Conservation (phyloP, 176 grass and related monocot genomes). For the Alopecurus myosuroides region DNA sequence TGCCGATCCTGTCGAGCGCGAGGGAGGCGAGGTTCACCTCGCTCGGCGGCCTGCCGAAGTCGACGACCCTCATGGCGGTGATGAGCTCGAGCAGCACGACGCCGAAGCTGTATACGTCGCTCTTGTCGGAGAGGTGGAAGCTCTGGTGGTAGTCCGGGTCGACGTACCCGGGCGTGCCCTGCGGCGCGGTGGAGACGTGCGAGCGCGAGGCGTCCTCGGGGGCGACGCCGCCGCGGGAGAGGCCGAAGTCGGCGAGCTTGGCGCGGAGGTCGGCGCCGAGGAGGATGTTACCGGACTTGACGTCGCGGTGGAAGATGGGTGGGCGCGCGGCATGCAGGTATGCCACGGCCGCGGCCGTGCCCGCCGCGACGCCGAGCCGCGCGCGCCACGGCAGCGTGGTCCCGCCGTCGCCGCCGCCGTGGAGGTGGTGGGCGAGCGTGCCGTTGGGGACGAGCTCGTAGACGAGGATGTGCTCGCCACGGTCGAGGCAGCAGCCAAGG, state of each 20-base stretch:
- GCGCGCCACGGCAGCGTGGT: conserved; percentile 41
- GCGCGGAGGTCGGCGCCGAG: conserved; percentile 51
- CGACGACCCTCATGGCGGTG: conserved; percentile 89
- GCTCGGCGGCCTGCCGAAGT: conserved; percentile 51
- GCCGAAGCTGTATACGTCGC: conserved; percentile 98
- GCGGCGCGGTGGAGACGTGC: conserved; percentile 84
- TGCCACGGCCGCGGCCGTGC: conserved; percentile 57
- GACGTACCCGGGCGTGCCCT: conserved; percentile 93
- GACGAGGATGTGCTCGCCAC: conserved; percentile 83
- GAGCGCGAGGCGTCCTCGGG: conserved; percentile 45
- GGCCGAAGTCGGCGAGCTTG: conserved; percentile 86
- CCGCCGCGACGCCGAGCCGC: conserved; percentile 52
- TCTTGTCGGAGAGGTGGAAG: conserved; percentile 93
- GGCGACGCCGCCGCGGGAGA: conserved; percentile 40
- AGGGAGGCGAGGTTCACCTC: conserved; percentile 86
- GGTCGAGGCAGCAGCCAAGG: conserved; percentile 85
- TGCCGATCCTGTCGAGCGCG: conserved; percentile 60
- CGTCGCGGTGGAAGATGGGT: conserved; percentile 89
- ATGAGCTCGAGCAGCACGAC: conserved; percentile 94
- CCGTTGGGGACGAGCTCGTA: conserved; percentile 93
- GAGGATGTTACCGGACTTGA: conserved; percentile 96
- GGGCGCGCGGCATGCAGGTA: conserved; percentile 68
- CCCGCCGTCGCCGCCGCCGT: not conserved
- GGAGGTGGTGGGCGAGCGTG: conserved; percentile 71
- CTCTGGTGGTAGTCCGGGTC: conserved; percentile 93